phyloP scores from a whole-genome alignment of 768 basidiomycete genomes.

The Suillus ampliporus region DNA sequence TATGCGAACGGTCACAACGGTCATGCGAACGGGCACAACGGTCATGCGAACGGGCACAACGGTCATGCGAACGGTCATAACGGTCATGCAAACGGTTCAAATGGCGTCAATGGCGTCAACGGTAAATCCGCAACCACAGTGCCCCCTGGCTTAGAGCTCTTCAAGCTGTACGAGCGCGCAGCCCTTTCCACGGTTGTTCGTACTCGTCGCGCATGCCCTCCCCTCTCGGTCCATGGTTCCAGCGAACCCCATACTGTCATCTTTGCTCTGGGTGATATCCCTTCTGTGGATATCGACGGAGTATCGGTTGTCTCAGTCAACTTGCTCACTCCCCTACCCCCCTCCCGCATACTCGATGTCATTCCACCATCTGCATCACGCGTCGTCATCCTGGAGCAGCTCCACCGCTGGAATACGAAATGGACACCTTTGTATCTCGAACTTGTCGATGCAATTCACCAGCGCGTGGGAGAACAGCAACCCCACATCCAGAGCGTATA shows the following conservation, averaged over 20 bases:
- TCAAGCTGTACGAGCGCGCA: slow-evolving; percentile 70
- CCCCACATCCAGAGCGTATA: slow-evolving; percentile 66
- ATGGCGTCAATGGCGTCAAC: slow-evolving; percentile 26
- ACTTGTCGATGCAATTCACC: slow-evolving; percentile 72
- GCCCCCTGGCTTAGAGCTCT: slow-evolving; percentile 36
- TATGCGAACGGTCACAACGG: slow-evolving; percentile 27
- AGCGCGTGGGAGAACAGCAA: slow-evolving; percentile 51
- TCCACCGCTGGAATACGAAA: slow-evolving; percentile 75
- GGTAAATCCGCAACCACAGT: slow-evolving; percentile 25
- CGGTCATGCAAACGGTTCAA: slow-evolving; percentile 4
- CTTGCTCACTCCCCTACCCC: slow-evolving; percentile 71
- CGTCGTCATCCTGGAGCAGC: slow-evolving; percentile 84
- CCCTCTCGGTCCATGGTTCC: slow-evolving; percentile 58
- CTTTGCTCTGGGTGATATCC: slow-evolving; percentile 66
- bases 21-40: slow-evolving; percentile 10
- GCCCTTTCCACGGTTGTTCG: slow-evolving; percentile 67
- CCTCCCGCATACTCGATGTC: slow-evolving; percentile 56
- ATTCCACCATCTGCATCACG: slow-evolving; percentile 68
- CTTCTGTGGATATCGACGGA: slow-evolving; percentile 53
- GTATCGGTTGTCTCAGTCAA: slow-evolving; percentile 68
- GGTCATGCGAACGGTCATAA: background rate
- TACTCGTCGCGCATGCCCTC: slow-evolving; percentile 62
- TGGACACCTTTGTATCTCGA: slow-evolving; percentile 91
- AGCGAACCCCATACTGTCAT: slow-evolving; percentile 68
- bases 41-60: background rate